Percentiles rank a stretch among this genome's conserved stretches.
Evolutionary conservation across 2,329 filamentous ascomycete species (phyloP).

Genomic region (Stylonectria norvegica): DNA sequence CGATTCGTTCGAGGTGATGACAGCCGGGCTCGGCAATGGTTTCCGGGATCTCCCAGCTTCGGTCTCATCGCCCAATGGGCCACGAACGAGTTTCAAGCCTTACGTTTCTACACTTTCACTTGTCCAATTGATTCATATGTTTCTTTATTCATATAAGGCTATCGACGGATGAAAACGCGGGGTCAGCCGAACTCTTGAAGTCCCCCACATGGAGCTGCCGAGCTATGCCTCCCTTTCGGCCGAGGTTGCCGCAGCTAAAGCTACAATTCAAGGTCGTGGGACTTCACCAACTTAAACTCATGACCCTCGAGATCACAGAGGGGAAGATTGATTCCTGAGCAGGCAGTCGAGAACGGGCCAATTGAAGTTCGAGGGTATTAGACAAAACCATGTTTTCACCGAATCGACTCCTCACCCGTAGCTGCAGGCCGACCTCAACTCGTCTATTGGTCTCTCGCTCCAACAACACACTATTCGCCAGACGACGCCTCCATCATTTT

Average conservation of each 20-base stretch:
- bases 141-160: slow-evolving; percentile 8
- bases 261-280: no score
- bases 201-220: slow-evolving; percentile 18
- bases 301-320: no score
- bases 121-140: neutral
- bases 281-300: no score
- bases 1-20: slow-evolving; percentile 1
- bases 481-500: slow-evolving; percentile 1
- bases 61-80: neutral
- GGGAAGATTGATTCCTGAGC: no score
- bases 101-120: no score
- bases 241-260: slow-evolving; percentile 18
- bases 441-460: slow-evolving; percentile 2
- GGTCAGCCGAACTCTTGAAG: slow-evolving; percentile 21
- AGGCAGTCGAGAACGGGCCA: no score
- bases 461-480: slow-evolving; percentile 1
- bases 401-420: slow-evolving; percentile 4
- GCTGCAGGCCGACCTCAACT: slow-evolving; percentile 11
- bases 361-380: no score
- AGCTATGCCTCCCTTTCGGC: slow-evolving; percentile 22
- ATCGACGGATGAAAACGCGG: slow-evolving; percentile 22
- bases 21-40: neutral
- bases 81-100: no score
- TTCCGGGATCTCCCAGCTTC: neutral
- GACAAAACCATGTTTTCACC: slow-evolving; percentile 19